Evolutionary conservation across 768 basidiomycete species (phyloP).

Genomic region (Podaxis sp.): DNA sequence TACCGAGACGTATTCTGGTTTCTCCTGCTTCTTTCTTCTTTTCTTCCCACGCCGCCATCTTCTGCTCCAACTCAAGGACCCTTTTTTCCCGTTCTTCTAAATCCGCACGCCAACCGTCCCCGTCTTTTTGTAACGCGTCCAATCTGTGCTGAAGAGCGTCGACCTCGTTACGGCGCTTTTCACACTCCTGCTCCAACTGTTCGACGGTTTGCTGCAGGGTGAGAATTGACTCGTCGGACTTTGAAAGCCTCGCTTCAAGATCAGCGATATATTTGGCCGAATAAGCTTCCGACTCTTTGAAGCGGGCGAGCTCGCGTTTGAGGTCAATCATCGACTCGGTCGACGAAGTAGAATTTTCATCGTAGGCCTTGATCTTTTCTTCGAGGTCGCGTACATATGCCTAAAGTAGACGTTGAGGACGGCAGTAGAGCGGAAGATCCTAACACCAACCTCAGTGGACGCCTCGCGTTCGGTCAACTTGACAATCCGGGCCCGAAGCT

Average conservation of each 20-base stretch:
- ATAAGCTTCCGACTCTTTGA: conserved; percentile 72
- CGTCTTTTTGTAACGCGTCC: conserved; percentile 66
- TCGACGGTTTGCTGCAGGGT: conserved; percentile 70
- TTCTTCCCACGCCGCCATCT: conserved; percentile 76
- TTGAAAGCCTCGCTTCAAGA: conserved; percentile 77
- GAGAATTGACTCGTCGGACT: conserved; percentile 76
- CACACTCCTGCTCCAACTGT: conserved; percentile 72
- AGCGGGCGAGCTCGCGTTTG: conserved; percentile 75
- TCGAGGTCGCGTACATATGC: conserved; percentile 93
- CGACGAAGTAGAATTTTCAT: conserved; percentile 75
- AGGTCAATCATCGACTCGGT: conserved; percentile 81
- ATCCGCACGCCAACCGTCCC: conserved; percentile 80
- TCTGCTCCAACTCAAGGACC: conserved; percentile 73
- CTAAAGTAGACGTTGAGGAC: conserved; percentile 37
- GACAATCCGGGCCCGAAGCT: conserved; percentile 73
- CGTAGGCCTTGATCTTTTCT: conserved; percentile 82
- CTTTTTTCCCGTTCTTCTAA: conserved; percentile 80
- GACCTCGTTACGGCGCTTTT: conserved; percentile 70
- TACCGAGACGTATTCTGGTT: conserved; percentile 63
- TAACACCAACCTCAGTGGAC: conserved; percentile 76
- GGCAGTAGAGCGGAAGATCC: background rate
- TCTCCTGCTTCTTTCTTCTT: conserved; percentile 67
- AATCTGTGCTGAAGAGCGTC: conserved; percentile 69
- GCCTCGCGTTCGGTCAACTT: conserved; percentile 88
- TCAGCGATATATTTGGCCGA: conserved; percentile 81